Percentiles rank a stretch among this genome's conserved stretches.
Conservation (phyloP, 2,329 filamentous ascomycete species). For the Orbilia javanica region DNA sequence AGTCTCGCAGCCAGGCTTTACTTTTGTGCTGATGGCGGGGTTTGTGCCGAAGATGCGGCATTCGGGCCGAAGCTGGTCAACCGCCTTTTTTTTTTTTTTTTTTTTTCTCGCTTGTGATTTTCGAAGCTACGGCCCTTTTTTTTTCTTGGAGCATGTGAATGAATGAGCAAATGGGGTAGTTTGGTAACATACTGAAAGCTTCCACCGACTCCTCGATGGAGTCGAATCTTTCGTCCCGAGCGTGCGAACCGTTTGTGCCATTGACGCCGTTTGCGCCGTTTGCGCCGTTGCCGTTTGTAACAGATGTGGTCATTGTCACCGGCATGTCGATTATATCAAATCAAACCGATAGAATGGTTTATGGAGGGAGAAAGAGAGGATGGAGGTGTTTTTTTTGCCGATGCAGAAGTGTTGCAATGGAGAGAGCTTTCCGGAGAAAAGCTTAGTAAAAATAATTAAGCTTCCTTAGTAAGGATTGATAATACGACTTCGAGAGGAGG, state of each 20-base stretch:
- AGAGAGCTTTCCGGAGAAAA: not conserved
- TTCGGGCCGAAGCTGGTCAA: constrained; percentile 7
- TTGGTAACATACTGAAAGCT: constrained; percentile 51
- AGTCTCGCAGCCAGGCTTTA: constrained; percentile 67
- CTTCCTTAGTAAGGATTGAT: constrained; percentile 17
- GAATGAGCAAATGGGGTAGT: not conserved
- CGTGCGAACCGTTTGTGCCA: constrained; percentile 37
- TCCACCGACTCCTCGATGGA: constrained; percentile 56
- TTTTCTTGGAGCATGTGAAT: not conserved
- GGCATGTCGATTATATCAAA: constrained; percentile 19
- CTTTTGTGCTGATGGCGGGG: not conserved
- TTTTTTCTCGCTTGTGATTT: constrained; percentile 15
- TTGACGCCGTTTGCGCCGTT: constrained; percentile 26
- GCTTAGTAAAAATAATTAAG: constrained; percentile 2
- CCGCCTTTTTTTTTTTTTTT: not conserved
- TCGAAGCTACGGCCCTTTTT: not conserved
- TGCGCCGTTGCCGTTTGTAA: constrained; percentile 21
- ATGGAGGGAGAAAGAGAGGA: not conserved
- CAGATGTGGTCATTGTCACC: constrained; percentile 36
- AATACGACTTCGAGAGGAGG: not conserved
- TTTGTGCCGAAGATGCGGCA: not conserved
- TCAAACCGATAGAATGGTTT: not conserved
- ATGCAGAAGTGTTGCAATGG: not conserved
- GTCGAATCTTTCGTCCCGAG: constrained; percentile 39
- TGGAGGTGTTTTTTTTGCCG: constrained; percentile 22